Evolutionary conservation across 805 yeast genomes (phyloP).

Genomic region (Monosporozyma unispora): DNA sequence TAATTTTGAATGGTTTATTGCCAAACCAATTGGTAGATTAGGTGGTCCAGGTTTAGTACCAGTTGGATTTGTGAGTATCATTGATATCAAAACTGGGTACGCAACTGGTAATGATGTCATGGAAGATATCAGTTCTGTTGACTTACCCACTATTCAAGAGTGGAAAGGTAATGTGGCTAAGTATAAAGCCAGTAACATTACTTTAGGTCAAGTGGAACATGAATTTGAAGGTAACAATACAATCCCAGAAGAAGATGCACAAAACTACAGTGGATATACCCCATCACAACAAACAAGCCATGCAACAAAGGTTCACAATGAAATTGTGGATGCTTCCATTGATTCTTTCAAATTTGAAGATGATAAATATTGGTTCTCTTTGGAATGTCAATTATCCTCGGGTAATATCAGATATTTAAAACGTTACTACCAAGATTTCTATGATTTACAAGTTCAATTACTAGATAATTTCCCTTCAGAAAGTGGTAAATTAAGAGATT

Average conservation of each 20-base stretch:
- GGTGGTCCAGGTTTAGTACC: conserved; percentile 99
- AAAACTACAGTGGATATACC: not conserved
- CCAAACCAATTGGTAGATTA: conserved; percentile 86
- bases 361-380: conserved; percentile 83
- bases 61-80: conserved; percentile 74
- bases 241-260: not conserved
- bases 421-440: conserved; percentile 91
- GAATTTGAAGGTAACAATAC: not conserved
- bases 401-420: conserved; percentile 67
- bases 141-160: conserved; percentile 85
- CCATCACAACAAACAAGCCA: not conserved
- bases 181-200: conserved; percentile 84
- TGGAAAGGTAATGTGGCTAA: conserved; percentile 90
- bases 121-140: conserved; percentile 54
- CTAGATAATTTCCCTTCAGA: conserved; percentile 82
- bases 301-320: conserved; percentile 4
- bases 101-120: conserved; percentile 46
- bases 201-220: conserved; percentile 51
- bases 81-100: conserved; percentile 62
- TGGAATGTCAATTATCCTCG: conserved; percentile 55
- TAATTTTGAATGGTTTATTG: conserved; percentile 95
- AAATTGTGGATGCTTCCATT: conserved; percentile 48
- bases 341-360: conserved; percentile 73
- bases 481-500: conserved; percentile 57
- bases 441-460: conserved; percentile 79